phyloP scores from a whole-genome alignment of 2,329 filamentous ascomycete genomes.

The Fusarium zealandicum region DNA sequence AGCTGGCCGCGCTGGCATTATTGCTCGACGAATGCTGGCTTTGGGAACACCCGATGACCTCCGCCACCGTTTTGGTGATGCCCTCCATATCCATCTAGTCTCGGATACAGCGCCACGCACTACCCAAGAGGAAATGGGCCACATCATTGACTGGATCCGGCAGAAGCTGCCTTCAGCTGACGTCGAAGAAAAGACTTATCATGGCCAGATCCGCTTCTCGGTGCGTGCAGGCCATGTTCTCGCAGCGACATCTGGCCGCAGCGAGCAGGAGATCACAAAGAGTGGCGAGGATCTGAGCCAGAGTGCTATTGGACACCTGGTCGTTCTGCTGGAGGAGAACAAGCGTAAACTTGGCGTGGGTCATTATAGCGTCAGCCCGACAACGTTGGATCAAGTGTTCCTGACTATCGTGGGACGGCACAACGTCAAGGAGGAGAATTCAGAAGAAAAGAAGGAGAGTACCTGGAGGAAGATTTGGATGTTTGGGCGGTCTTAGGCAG shows the following conservation, averaged over 20 bases:
- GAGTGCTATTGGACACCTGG: conserved; percentile 71
- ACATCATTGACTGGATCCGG: conserved; percentile 71
- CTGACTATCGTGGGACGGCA: conserved; percentile 82
- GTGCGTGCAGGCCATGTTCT: conserved; percentile 62
- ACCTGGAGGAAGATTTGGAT: conserved; percentile 35
- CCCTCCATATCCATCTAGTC: conserved; percentile 83
- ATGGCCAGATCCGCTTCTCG: conserved; percentile 87
- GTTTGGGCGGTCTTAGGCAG: conserved; percentile 34
- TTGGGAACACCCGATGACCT: conserved; percentile 78
- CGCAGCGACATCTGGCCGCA: conserved; percentile 32
- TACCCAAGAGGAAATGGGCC: conserved; percentile 69
- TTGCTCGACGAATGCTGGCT: conserved; percentile 85
- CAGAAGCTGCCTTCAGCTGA: conserved; percentile 67
- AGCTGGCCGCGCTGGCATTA: conserved; percentile 82
- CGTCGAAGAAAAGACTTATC: conserved; percentile 77
- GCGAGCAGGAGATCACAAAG: conserved; percentile 35
- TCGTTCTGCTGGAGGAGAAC: conserved; percentile 75
- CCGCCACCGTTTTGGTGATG: conserved; percentile 77
- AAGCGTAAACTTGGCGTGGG: conserved; percentile 75
- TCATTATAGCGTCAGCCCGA: conserved; percentile 87
- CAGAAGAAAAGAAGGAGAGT: conserved; percentile 47
- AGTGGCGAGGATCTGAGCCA: conserved; percentile 43
- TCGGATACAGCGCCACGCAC: conserved; percentile 78
- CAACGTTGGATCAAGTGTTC: conserved; percentile 91
- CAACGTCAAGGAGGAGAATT: conserved; percentile 77